These are phyloP conservation scores for Furcasterigmium furcatum DNA, from an alignment of 2,329 filamentous ascomycete genomes.

Conservation along the genomic window DNA sequence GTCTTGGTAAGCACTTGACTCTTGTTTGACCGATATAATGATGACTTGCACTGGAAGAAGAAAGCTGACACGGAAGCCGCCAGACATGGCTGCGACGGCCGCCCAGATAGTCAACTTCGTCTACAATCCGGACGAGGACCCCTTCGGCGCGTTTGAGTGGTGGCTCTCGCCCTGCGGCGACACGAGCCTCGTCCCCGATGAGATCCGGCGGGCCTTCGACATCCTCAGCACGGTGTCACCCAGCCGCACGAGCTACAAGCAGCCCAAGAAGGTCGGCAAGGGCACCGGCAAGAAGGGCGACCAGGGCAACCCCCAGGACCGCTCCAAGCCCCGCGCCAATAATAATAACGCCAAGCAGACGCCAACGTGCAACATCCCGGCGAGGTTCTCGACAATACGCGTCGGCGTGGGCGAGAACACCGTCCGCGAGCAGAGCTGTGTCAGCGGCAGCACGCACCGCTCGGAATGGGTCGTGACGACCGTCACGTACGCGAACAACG, in stretches of 20 bases:
- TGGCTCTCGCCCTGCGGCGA: slow-evolving; percentile 6
- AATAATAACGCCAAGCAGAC: slow-evolving; percentile 3
- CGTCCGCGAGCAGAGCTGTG: slow-evolving; percentile 10
- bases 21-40: background rate
- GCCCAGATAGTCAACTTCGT: background rate
- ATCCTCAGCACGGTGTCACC: slow-evolving; percentile 1
- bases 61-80: background rate
- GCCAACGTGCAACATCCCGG: slow-evolving; percentile 10
- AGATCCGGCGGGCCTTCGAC: slow-evolving; percentile 3
- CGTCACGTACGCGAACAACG: slow-evolving; percentile 8
- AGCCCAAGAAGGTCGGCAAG: slow-evolving; percentile 2
- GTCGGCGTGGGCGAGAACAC: slow-evolving; percentile 11
- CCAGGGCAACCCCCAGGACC: slow-evolving; percentile 4
- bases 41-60: too few species aligned
- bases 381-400: background rate
- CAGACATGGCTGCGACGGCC: background rate
- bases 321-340: background rate
- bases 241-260: slow-evolving; percentile 5
- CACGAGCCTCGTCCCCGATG: slow-evolving; percentile 3
- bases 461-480: slow-evolving; percentile 13
- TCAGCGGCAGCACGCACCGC: slow-evolving; percentile 7
- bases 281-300: slow-evolving; percentile 7
- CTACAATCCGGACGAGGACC: background rate
- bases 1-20: background rate
- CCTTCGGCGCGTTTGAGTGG: slow-evolving; percentile 3